phyloP scores from a whole-genome alignment of 495 filamentous ascomycete species.

The Penicillium alfredii region DNA sequence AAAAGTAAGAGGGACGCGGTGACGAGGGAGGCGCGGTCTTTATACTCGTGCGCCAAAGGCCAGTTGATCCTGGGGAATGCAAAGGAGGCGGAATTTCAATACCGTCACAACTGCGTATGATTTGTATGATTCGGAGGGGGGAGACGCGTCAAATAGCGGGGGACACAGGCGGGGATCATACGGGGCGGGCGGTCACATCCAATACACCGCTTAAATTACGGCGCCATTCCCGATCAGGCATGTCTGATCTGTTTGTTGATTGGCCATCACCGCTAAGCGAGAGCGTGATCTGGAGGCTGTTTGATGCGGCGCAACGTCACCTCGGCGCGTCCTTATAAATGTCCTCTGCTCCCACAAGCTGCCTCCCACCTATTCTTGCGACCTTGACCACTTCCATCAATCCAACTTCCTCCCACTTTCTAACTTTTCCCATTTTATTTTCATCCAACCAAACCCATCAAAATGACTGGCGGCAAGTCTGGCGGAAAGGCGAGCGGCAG shows the following conservation, averaged over 20 bases:
- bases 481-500: conserved; percentile 95
- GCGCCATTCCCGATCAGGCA: conserved; percentile 29
- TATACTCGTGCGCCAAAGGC: conserved; percentile 43
- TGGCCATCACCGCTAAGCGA: conserved; percentile 1
- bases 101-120: conserved; percentile 41
- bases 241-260: background rate
- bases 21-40: conserved; percentile 44
- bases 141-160: conserved; percentile 21
- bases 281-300: conserved; percentile 28
- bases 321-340: conserved; percentile 44
- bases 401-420: conserved; percentile 8
- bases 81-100: conserved; percentile 48
- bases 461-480: conserved; percentile 99
- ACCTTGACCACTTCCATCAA: conserved; percentile 22
- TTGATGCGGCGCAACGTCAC: conserved; percentile 40
- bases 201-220: conserved; percentile 24
- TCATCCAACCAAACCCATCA: conserved; percentile 48
- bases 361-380: conserved; percentile 21
- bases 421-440: conserved; percentile 18
- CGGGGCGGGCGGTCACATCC: conserved; percentile 2
- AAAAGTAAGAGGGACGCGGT: conserved; percentile 40
- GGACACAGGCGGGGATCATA: conserved; percentile 16
- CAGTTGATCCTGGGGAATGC: conserved; percentile 40
- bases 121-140: conserved; percentile 43
- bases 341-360: conserved; percentile 29